phyloP scores from a whole-genome alignment of 2,329 filamentous ascomycete genomes.

The Cladophialophora immunda region DNA sequence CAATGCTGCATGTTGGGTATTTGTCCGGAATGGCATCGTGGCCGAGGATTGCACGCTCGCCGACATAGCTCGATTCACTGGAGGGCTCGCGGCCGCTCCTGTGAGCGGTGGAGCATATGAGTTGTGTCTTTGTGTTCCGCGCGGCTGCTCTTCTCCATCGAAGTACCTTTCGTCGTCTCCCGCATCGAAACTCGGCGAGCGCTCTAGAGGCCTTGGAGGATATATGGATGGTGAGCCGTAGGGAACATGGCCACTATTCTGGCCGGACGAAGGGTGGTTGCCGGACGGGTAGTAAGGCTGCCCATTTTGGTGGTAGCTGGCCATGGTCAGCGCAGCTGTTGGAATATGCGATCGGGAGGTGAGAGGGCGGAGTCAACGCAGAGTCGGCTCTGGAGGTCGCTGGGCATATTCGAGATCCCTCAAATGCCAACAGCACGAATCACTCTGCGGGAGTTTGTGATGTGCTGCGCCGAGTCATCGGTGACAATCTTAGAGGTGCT shows the following conservation, averaged over 20 bases:
- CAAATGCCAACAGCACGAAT: constrained; percentile 16
- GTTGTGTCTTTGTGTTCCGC: constrained; percentile 27
- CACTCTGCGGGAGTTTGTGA: constrained; percentile 24
- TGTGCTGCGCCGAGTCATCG: constrained; percentile 28
- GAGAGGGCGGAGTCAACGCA: constrained; percentile 33
- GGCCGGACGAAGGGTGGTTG: constrained; percentile 44
- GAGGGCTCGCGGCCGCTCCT: constrained; percentile 20
- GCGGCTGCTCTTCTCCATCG: constrained; percentile 43
- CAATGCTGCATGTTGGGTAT: constrained; percentile 52
- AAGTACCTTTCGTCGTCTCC: constrained; percentile 73
- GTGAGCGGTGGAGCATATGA: constrained; percentile 21
- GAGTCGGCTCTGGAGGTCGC: constrained; percentile 23
- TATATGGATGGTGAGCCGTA: constrained; percentile 45
- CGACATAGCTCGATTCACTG: constrained; percentile 48
- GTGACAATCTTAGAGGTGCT: constrained; percentile 6
- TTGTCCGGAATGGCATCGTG: constrained; percentile 49
- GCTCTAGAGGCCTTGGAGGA: constrained; percentile 52
- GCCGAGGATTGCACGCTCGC: constrained; percentile 46
- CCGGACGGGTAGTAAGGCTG: constrained; percentile 55
- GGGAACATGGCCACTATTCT: constrained; percentile 53
- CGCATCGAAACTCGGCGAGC: constrained; percentile 77
- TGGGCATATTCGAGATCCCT: constrained; percentile 34
- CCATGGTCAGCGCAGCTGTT: constrained; percentile 52
- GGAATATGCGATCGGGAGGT: constrained; percentile 18
- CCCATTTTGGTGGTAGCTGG: constrained; percentile 65